Percentiles rank a stretch among this genome's conserved stretches.
These are phyloP conservation scores for Ceratopteris richardii DNA, from an alignment of 75 land plant genomes.

Conservation along the genomic window DNA sequence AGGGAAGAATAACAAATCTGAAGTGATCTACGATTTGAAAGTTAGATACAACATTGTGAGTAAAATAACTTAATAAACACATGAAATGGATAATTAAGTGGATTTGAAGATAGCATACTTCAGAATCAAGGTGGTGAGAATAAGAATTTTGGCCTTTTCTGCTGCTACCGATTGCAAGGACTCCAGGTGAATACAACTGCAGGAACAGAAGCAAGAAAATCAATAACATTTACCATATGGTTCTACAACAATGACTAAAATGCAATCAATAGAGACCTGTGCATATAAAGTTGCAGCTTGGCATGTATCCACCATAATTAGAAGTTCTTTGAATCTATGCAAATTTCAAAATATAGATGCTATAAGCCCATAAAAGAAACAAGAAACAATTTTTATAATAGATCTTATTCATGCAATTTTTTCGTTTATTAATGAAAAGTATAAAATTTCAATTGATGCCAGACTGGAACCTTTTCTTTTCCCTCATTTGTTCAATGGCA, in stretches of 20 bases:
- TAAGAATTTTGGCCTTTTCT: slow-evolving; percentile 96
- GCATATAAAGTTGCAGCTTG: slow-evolving; percentile 96
- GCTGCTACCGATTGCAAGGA: slow-evolving; percentile 96
- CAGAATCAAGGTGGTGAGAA: slow-evolving; percentile 97
- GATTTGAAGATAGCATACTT: slow-evolving; percentile 40
- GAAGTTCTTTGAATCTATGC: slow-evolving; percentile 80
- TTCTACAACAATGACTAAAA: too few relatives aligned
- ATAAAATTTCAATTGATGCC: too few relatives aligned
- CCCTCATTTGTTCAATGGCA: slow-evolving; percentile 96
- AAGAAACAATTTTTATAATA: too few relatives aligned
- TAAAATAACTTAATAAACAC: not conserved
- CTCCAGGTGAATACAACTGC: slow-evolving; percentile 93
- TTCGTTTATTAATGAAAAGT: too few relatives aligned
- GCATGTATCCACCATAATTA: slow-evolving; percentile 99
- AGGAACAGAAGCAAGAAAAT: not conserved
- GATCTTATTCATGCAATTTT: too few relatives aligned
- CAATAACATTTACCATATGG: too few relatives aligned
- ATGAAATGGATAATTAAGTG: too few relatives aligned
- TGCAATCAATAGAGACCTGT: too few relatives aligned
- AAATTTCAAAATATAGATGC: not conserved
- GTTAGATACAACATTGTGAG: not conserved
- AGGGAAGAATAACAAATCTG: too few relatives aligned
- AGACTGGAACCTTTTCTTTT: slow-evolving; percentile 88
- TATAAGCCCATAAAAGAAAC: too few relatives aligned
- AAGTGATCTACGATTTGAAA: too few relatives aligned